These are phyloP conservation scores for Pleoardoris graminearum DNA, from an alignment of 2,329 filamentous ascomycete genomes.

Conservation along the genomic window DNA sequence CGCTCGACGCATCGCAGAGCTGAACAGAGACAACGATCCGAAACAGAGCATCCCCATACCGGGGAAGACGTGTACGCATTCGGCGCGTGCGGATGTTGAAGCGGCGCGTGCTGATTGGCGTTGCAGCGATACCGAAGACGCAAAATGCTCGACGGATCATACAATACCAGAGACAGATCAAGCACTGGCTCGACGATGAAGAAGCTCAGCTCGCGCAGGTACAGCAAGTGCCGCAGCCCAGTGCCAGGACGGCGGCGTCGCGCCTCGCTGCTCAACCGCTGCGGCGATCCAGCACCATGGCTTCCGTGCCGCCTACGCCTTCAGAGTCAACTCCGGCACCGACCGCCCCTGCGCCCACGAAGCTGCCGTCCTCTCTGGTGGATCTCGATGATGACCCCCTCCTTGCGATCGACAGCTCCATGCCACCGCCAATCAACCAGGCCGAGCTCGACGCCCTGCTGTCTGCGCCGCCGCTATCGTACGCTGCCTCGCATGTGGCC, in stretches of 20 bases:
- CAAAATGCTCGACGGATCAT: slow-evolving; percentile 72
- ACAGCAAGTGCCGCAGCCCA: slow-evolving; percentile 26
- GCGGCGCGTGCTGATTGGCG: not conserved
- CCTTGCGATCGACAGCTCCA: slow-evolving; percentile 55
- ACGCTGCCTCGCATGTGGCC: slow-evolving; percentile 62
- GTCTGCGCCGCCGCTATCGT: slow-evolving; percentile 66
- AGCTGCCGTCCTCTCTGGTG: slow-evolving; percentile 12
- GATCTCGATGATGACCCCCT: slow-evolving; percentile 55
- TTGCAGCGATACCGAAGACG: slow-evolving; percentile 55
- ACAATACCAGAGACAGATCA: slow-evolving; percentile 79
- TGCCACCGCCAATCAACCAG: slow-evolving; percentile 62
- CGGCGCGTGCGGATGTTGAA: not conserved
- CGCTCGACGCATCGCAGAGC: slow-evolving; percentile 76
- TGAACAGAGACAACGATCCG: slow-evolving; percentile 73
- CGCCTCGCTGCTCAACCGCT: slow-evolving; percentile 20
- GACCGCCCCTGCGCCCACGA: slow-evolving; percentile 2
- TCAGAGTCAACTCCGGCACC: slow-evolving; percentile 32
- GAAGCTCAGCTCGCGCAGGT: slow-evolving; percentile 65
- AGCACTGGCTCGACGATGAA: slow-evolving; percentile 80
- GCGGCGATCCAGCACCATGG: slow-evolving; percentile 30
- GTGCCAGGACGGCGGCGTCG: slow-evolving; percentile 16
- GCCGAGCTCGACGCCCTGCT: slow-evolving; percentile 68
- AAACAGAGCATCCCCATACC: slow-evolving; percentile 50
- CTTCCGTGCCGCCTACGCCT: slow-evolving; percentile 32
- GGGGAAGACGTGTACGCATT: slow-evolving; percentile 27